Evolutionary conservation across 2,329 filamentous ascomycete genomes (phyloP), one percentile per base, ranked within the genome.

Genomic region (Trichoderma breve): DNA sequence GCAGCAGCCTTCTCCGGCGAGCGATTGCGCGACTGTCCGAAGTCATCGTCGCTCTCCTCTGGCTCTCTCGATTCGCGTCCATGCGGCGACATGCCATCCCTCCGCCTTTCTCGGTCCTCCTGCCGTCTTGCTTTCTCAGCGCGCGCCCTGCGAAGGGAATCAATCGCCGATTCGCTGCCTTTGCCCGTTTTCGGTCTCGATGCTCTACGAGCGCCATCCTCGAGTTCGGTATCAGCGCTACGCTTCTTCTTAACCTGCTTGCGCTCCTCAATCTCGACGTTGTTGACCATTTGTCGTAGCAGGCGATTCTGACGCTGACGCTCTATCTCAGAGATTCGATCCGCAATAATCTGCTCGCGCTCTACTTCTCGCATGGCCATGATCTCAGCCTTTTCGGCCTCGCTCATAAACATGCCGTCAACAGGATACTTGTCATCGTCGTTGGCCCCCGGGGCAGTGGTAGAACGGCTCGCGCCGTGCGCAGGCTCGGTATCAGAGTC

Each of bases 331-430:
- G 93, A 90, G 43, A 92, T 91, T 75, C 96, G 93, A 76, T 97
- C 93, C 24, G 94, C 95, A 7, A 99, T 88, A 58, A 97, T 91
- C 79, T 94, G 90, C 81, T 99, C 96, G 74, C 95, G 92, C 79
- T 97, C 91, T 66, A 98, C 91, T 83, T 98, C 95, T 34, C 94
- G 91, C 88, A 98, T 90, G 71, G 86, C 88, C 87, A 96, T 91
- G 74, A 99, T 96, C 66, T 92, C 86, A 8, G 87, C 87, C 81
- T 93, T 95, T 79, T 96, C 93, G 51, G 89, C 86, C 58, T 90
- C 86, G 75, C 89, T 92, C 76, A 89, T 88, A 80, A 93, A 96
- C 78, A 96, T 91, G 76, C 95, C 95, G 75, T 99, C 96, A 74
- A 97, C 88, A 0, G 95, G 94, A 79, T 97, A 96, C 71, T 92